These are phyloP conservation scores for Fragilaria radians DNA, from an alignment of 108 stramenopile genomes.

Conservation along the genomic window DNA sequence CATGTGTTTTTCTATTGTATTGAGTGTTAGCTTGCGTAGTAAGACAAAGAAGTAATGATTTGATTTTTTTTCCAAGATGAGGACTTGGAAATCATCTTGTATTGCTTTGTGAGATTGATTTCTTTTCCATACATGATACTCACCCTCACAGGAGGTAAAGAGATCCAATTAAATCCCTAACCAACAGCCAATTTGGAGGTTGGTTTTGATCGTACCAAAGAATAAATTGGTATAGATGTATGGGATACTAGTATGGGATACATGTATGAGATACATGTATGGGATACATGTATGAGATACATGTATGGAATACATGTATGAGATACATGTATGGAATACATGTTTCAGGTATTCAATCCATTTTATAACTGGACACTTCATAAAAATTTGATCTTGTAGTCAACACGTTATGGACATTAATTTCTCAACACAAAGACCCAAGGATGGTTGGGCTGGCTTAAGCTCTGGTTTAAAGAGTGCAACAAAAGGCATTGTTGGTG, in stretches of 20 bases:
- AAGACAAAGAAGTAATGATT: too few species aligned
- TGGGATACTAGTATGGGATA: too few species aligned
- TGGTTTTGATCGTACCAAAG: too few species aligned
- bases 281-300: too few species aligned
- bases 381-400: background rate
- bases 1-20: too few species aligned
- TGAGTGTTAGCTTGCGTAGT: too few species aligned
- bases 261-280: too few species aligned
- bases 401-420: conserved; percentile 51
- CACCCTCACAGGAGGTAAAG: background rate
- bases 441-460: conserved; percentile 84
- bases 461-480: conserved; percentile 67
- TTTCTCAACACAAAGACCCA: conserved; percentile 74
- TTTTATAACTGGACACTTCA: too few species aligned
- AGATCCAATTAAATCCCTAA: background rate
- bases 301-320: too few species aligned
- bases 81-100: background rate
- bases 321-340: too few species aligned
- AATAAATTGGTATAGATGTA: background rate
- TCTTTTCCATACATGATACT: background rate
- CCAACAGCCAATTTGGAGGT: background rate
- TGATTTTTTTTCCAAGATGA: too few species aligned
- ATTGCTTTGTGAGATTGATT: background rate
- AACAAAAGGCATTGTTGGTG: conserved; percentile 73
- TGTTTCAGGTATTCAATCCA: too few species aligned